These are phyloP conservation scores for Allantophomopsis cytisporea DNA, from an alignment of 2,329 filamentous ascomycete species.

Conservation along the genomic window DNA sequence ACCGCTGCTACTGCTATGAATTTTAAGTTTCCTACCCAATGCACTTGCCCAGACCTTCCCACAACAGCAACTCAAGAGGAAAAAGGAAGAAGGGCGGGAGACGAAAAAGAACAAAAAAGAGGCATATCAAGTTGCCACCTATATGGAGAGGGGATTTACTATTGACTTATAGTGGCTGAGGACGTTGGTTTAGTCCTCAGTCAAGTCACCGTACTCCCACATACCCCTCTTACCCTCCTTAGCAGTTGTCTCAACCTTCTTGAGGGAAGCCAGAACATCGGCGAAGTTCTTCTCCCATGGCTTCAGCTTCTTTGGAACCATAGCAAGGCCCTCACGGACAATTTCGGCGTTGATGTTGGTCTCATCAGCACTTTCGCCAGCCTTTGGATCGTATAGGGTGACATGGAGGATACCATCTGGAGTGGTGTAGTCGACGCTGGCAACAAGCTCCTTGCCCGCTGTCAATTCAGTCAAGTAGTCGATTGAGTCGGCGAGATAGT, in stretches of 20 bases:
- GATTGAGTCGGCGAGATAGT: slow-evolving; percentile 76
- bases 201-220: slow-evolving; percentile 98
- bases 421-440: slow-evolving; percentile 77
- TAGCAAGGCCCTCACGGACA: slow-evolving; percentile 68
- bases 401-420: slow-evolving; percentile 76
- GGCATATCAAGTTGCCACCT: no score
- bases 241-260: slow-evolving; percentile 61
- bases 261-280: slow-evolving; percentile 58
- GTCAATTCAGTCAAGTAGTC: slow-evolving; percentile 63
- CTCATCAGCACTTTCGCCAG: slow-evolving; percentile 49
- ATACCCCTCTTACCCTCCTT: slow-evolving; percentile 74
- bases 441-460: slow-evolving; percentile 66
- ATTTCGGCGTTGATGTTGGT: slow-evolving; percentile 78
- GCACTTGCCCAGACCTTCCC: no score
- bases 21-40: no score
- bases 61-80: no score
- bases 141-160: no score
- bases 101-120: no score
- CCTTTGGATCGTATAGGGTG: slow-evolving; percentile 72
- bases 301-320: slow-evolving; percentile 88
- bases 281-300: slow-evolving; percentile 73
- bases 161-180: neutral
- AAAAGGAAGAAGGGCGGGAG: no score
- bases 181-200: slow-evolving; percentile 52
- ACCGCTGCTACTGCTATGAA: no score